Conservation (phyloP, 2,329 filamentous ascomycete species). For the Allantophomopsis cytisporea region DNA sequence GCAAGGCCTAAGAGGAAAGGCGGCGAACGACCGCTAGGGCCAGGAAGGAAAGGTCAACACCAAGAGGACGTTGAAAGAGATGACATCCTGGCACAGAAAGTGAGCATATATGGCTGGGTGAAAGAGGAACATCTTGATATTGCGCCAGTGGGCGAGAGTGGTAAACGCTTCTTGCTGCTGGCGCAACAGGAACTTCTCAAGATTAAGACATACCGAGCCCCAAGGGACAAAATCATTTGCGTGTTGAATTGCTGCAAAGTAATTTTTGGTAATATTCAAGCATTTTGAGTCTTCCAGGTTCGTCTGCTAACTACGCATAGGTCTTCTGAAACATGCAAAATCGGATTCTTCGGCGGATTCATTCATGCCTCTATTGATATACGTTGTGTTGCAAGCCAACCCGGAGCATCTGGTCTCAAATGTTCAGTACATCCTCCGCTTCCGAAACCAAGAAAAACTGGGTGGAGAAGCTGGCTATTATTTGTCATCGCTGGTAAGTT, state of each 20-base stretch:
- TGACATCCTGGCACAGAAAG: conserved; percentile 91
- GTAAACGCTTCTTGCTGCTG: conserved; percentile 73
- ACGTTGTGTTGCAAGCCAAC: conserved; percentile 87
- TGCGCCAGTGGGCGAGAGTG: conserved; percentile 68
- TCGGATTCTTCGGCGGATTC: conserved; percentile 92
- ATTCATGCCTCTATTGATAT: conserved; percentile 90
- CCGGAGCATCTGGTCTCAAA: conserved; percentile 94
- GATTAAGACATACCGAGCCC: conserved; percentile 94
- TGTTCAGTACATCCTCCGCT: conserved; percentile 93
- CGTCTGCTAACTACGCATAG: conserved; percentile 25
- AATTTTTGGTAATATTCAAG: conserved; percentile 64
- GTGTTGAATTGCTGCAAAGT: conserved; percentile 98
- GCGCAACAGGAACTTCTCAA: conserved; percentile 93
- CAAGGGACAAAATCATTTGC: conserved; percentile 95
- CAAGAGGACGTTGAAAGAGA: conserved; percentile 97
- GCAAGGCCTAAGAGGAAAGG: conserved; percentile 56
- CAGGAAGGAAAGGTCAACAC: conserved; percentile 85
- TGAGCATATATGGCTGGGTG: conserved; percentile 94
- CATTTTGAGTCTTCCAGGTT: neutral
- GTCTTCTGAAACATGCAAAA: conserved; percentile 81
- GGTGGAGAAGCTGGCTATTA: conserved; percentile 98
- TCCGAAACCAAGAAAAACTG: conserved; percentile 94
- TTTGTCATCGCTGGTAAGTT: conserved; percentile 70
- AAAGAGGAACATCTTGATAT: conserved; percentile 90
- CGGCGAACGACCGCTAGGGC: conserved; percentile 55